These are phyloP conservation scores for Cryphonectria nitschkei DNA, from an alignment of 2,329 filamentous ascomycete species.

Conservation along the genomic window DNA sequence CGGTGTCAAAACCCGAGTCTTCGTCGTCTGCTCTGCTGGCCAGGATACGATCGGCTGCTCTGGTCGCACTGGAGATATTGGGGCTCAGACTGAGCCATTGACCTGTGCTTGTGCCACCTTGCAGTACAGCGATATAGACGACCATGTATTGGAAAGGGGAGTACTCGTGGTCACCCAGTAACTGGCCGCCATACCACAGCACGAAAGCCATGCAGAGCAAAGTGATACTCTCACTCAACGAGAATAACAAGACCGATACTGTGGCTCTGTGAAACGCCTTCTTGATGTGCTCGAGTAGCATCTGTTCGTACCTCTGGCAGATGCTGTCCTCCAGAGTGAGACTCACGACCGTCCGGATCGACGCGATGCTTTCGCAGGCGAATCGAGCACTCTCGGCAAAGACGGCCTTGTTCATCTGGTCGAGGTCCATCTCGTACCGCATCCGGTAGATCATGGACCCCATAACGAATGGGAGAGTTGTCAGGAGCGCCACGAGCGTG, in stretches of 20 bases:
- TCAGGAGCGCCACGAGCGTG: slow-evolving; percentile 57
- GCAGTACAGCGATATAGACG: slow-evolving; percentile 41
- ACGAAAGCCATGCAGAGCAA: slow-evolving; percentile 61
- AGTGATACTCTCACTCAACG: slow-evolving; percentile 49
- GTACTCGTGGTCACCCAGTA: slow-evolving; percentile 39
- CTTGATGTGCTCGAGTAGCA: slow-evolving; percentile 41
- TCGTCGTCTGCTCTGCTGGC: slow-evolving; percentile 13
- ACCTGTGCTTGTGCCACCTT: slow-evolving; percentile 39
- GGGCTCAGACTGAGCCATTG: slow-evolving; percentile 40
- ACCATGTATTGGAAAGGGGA: slow-evolving; percentile 40
- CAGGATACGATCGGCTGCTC: slow-evolving; percentile 38
- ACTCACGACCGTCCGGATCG: slow-evolving; percentile 64
- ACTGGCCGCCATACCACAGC: slow-evolving; percentile 51
- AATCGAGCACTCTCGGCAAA: slow-evolving; percentile 67
- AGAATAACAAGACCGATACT: slow-evolving; percentile 40
- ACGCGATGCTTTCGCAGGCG: slow-evolving; percentile 63
- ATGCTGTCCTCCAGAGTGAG: slow-evolving; percentile 65
- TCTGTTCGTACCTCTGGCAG: slow-evolving; percentile 41
- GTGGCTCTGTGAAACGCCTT: slow-evolving; percentile 38
- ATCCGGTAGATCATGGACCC: slow-evolving; percentile 48
- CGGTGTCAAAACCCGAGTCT: slow-evolving; percentile 8
- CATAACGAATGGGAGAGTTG: slow-evolving; percentile 40
- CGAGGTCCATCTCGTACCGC: slow-evolving; percentile 59
- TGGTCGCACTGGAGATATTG: slow-evolving; percentile 39
- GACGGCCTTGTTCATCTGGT: slow-evolving; percentile 58